Evolutionary conservation across 805 yeast genomes (phyloP).

Genomic region (Ogataea salicorniae): DNA sequence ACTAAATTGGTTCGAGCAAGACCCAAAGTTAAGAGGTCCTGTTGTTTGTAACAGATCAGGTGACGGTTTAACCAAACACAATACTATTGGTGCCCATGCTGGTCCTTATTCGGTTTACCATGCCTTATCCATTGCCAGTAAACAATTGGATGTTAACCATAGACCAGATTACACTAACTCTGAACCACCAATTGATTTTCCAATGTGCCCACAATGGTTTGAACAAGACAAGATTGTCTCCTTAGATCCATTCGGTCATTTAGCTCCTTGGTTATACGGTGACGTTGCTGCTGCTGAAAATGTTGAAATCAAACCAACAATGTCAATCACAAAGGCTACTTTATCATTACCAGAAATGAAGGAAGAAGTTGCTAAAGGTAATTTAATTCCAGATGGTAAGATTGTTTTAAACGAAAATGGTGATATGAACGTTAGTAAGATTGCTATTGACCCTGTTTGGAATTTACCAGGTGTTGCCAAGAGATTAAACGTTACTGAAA

Average conservation of each 20-base stretch:
- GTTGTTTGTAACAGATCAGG: constrained; percentile 48
- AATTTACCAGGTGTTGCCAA: constrained; percentile 64
- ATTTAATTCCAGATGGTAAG: constrained; percentile 53
- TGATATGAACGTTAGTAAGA: constrained; percentile 56
- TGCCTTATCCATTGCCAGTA: constrained; percentile 59
- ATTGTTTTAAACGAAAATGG: constrained; percentile 55
- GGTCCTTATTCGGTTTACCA: constrained; percentile 63
- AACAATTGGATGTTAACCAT: constrained; percentile 48
- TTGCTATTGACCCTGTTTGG: constrained; percentile 72
- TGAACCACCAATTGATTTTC: constrained; percentile 53
- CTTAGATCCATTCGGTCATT: constrained; percentile 63
- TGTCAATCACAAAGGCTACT: constrained; percentile 62
- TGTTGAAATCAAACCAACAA: constrained; percentile 58
- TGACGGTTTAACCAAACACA: constrained; percentile 47
- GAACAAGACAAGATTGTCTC: constrained; percentile 54
- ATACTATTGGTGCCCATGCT: constrained; percentile 60
- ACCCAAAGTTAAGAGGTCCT: constrained; percentile 49
- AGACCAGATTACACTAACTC: constrained; percentile 59
- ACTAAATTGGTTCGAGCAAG: constrained; percentile 48
- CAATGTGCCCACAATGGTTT: constrained; percentile 54
- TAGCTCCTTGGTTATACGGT: constrained; percentile 54
- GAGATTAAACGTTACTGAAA: constrained; percentile 53
- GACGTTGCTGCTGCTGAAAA: constrained; percentile 40
- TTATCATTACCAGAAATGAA: constrained; percentile 55
- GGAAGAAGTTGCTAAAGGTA: constrained; percentile 50